phyloP scores from a whole-genome alignment of 495 filamentous ascomycete genomes.

The Aspergillus homomorphus region DNA sequence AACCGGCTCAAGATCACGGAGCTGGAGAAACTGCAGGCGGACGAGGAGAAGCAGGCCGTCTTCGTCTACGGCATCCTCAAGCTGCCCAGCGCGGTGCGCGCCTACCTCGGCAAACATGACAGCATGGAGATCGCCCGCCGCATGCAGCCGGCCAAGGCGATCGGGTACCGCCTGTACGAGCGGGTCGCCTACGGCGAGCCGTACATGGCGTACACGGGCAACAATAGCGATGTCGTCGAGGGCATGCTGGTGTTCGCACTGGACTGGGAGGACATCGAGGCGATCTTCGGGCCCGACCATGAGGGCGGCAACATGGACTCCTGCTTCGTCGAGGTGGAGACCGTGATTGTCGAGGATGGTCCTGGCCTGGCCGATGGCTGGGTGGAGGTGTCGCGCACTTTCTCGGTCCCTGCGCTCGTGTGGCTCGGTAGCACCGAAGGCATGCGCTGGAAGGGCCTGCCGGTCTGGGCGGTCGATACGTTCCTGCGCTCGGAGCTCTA shows the following conservation, averaged over 20 bases:
- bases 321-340: constrained; percentile 20
- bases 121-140: neutral
- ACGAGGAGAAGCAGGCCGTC: neutral
- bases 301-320: constrained; percentile 17
- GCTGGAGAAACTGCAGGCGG: neutral
- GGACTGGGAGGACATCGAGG: constrained; percentile 21
- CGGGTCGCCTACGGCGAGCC: constrained; percentile 16
- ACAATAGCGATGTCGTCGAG: constrained; percentile 20
- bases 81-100: neutral
- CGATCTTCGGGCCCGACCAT: constrained; percentile 26
- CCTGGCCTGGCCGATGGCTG: neutral
- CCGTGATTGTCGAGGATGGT: neutral
- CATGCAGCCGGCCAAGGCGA: constrained; percentile 18
- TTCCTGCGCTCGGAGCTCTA: neutral
- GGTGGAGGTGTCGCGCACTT: neutral
- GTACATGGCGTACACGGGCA: constrained; percentile 18
- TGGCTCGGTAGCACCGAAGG: neutral
- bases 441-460: neutral
- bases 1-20: neutral
- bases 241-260: constrained; percentile 32
- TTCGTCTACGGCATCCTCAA: neutral
- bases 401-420: neutral
- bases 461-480: neutral
- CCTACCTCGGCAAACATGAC: neutral
- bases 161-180: constrained; percentile 23